Evolutionary conservation across 2,329 filamentous ascomycete species (phyloP).

Genomic region (Xylogone sp.): DNA sequence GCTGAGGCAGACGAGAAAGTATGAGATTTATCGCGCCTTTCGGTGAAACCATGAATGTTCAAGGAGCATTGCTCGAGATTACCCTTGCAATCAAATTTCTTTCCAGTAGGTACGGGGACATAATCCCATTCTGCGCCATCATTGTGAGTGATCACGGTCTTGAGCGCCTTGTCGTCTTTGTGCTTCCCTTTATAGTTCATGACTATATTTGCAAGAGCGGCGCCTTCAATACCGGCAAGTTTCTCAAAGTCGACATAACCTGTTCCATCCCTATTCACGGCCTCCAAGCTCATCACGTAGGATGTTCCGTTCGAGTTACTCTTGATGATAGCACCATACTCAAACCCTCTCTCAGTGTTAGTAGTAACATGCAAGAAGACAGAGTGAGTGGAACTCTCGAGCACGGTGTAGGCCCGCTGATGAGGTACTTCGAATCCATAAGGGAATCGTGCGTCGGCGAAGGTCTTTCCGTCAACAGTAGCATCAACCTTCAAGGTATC

Average conservation of each 20-base stretch:
- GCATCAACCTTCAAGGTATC: conserved; percentile 72
- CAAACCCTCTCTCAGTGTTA: conserved; percentile 57
- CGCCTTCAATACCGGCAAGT: conserved; percentile 86
- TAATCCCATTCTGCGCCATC: conserved; percentile 86
- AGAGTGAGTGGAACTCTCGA: conserved; percentile 92
- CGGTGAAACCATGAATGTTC: conserved; percentile 94
- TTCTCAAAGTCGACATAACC: conserved; percentile 96
- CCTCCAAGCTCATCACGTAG: conserved; percentile 78
- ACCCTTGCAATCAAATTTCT: conserved; percentile 65
- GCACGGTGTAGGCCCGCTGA: conserved; percentile 82
- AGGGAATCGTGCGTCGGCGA: conserved; percentile 83
- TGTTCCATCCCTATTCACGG: conserved; percentile 73
- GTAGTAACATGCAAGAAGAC: conserved; percentile 92
- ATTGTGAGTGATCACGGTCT: conserved; percentile 93
- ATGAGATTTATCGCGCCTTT: conserved; percentile 74
- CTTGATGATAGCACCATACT: conserved; percentile 88
- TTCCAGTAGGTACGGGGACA: conserved; percentile 67
- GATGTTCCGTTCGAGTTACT: conserved; percentile 98
- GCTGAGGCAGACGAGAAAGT: conserved; percentile 87
- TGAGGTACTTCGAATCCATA: conserved; percentile 75
- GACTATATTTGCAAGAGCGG: conserved; percentile 82
- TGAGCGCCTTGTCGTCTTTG: conserved; percentile 71
- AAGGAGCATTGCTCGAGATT: conserved; percentile 71
- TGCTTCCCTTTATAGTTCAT: conserved; percentile 57
- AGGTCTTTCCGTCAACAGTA: conserved; percentile 79